Evolutionary conservation across 352 stramenopile genomes (phyloP), one percentile per base, ranked within the genome.

Genomic region (Phytophthora lateralis): DNA sequence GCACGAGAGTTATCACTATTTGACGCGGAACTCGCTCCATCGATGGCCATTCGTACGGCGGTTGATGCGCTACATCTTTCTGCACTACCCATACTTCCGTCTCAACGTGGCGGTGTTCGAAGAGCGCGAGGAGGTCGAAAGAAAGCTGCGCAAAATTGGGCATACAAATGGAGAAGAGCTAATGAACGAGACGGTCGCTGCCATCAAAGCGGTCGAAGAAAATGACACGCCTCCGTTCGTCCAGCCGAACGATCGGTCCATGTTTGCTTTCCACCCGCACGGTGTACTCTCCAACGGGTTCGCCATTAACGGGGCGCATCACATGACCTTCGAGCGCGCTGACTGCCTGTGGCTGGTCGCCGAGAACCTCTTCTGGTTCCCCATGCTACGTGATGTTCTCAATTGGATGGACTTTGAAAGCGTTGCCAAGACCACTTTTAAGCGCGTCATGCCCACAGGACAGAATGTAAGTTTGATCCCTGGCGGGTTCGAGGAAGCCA

Each of bases 401-500:
- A 57, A 65, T 24, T 91, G 82, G 82, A 76, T 78, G 47, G 67
- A 80, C 39, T 84, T 81, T 26, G 62, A 63, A 21, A 63, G 69
- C 26, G 78, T 87, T 8, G 71, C 26, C 41, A 88, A 79, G 55
- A 2, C 29, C 0, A 83, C 60, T 4, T 86, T 91, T 48, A 44
- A 69, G 4, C 14, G 32, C 8, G 49, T 89, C 34, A 85, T 88
- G 77, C 48, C 43, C 5, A 54, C 71, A 1, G 69, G 71, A 2
- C 58, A 78, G 38, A 94, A 90, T 72, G 50, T 93, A 46, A 73
- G 69, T 15, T 64, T 98, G 29, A 75, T 96, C 21, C 93, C 94
- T 0, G 94, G 95, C 10, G 95, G 95, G n/a, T 97, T 98, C 57
- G 91, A 98, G 63, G 95, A 98, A 68, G 93, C 91, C 7, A 97